Base-by-base conservation (phyloP, 306 rosid species). In the Trifolium dubium region DNA sequence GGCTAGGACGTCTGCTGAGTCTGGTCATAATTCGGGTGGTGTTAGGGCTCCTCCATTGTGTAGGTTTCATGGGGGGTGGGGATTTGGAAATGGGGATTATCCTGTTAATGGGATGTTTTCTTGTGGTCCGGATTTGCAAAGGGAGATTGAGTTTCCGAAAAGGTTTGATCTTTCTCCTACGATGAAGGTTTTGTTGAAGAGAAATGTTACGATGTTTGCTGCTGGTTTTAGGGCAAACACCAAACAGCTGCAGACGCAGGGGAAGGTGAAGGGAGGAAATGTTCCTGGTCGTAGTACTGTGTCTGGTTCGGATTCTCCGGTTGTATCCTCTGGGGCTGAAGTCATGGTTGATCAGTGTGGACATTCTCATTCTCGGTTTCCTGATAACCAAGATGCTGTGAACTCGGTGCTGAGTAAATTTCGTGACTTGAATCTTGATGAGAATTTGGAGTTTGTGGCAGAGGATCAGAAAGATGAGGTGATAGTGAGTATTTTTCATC, bases 201-300 rank as follows among this genome's bases (percentile, higher is more conserved):
- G 89, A 81, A 94, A 92, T 85, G 99, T 92, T 59, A 91, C 97
- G 5, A 68, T 83, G 81, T 92, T 94, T 81, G 97, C 99, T 18
- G 99, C 99, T 76, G 99, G 99, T 59, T 94, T 85, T 83, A 88
- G 95, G 71, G 97, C 96, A 39, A 93, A 91, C 79, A 77, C 92
- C 1, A 89, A 87, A 68, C 89, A 85, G 59, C 64, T 79, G 75
- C 89, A 84, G 80, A 65, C 79, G 15, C 89, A 60, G 63, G 77
- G 53, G 6, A 86, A 60, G 66, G 77, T 46, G 6, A 86, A 56
- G 76, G 68, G 79, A 59, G 68, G 79, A 59, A 56, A 28, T 2
- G 14, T 66, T 72, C 67, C 85, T 2, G 74, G 80, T 14, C 19
- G 60, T 50, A 56, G 71, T 13, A 5, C 73, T 28, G 41, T 76